Conservation (phyloP, 345 rosid species). For the Adansonia digitata region DNA sequence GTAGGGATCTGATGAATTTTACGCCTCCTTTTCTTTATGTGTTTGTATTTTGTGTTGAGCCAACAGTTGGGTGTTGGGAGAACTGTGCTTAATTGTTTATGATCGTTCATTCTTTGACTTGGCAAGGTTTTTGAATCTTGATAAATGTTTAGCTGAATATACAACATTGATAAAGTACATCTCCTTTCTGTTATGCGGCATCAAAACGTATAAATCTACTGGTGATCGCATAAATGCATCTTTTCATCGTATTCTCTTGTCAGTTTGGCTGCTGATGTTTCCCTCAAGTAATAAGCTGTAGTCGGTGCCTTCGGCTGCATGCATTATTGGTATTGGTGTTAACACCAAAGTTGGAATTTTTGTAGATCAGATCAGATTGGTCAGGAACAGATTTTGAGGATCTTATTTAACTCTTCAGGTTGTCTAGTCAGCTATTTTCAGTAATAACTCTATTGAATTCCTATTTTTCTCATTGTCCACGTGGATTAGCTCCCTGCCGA, state of each 20-base stretch:
- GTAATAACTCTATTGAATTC: too few species aligned
- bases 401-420: neutral
- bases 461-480: neutral
- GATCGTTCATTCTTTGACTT: neutral
- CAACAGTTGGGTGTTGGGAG: too few species aligned
- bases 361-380: too few species aligned
- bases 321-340: too few species aligned
- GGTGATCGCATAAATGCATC: too few species aligned
- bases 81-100: too few species aligned
- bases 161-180: too few species aligned
- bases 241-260: neutral
- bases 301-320: too few species aligned
- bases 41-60: too few species aligned
- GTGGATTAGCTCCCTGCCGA: constrained; percentile 4
- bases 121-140: neutral
- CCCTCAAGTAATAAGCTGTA: neutral
- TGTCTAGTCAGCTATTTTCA: too few species aligned
- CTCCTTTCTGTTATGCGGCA: neutral
- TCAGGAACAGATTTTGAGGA: neutral
- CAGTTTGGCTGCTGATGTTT: neutral
- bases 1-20: neutral
- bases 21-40: too few species aligned
- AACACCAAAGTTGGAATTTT: neutral
- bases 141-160: neutral
- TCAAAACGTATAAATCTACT: neutral